These are phyloP conservation scores for Aspergillus fructus DNA, from an alignment of 2,329 filamentous ascomycete genomes.

Conservation along the genomic window DNA sequence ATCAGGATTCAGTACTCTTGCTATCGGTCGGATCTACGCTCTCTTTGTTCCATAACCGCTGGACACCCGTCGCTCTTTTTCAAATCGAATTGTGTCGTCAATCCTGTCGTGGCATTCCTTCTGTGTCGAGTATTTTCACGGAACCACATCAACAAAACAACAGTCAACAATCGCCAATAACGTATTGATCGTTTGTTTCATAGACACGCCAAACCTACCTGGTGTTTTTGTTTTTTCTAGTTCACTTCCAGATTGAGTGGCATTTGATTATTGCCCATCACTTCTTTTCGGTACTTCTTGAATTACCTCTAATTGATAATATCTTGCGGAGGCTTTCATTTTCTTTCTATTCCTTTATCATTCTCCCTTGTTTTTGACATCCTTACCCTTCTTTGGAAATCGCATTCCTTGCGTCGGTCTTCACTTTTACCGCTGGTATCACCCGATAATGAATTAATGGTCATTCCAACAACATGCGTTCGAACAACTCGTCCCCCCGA, in stretches of 20 bases:
- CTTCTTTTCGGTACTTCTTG: slow-evolving; percentile 9
- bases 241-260: slow-evolving; percentile 4
- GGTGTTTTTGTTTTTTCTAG: background rate
- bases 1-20: slow-evolving; percentile 15
- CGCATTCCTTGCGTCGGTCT: slow-evolving; percentile 9
- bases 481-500: slow-evolving; percentile 32
- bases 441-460: slow-evolving; percentile 33
- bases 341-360: slow-evolving; percentile 4
- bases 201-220: slow-evolving; percentile 1
- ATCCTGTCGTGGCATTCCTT: slow-evolving; percentile 27
- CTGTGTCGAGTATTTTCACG: slow-evolving; percentile 23
- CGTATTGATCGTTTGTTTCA: slow-evolving; percentile 12
- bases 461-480: slow-evolving; percentile 33
- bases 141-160: slow-evolving; percentile 23
- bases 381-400: slow-evolving; percentile 1
- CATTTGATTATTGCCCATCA: slow-evolving; percentile 11
- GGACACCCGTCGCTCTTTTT: slow-evolving; percentile 18
- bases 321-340: slow-evolving; percentile 6
- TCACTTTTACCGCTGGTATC: slow-evolving; percentile 12
- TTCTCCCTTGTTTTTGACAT: slow-evolving; percentile 6
- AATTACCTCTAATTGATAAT: slow-evolving; percentile 11
- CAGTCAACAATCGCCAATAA: slow-evolving; percentile 15
- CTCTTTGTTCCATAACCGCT: slow-evolving; percentile 19
- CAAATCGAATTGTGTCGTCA: slow-evolving; percentile 18
- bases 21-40: slow-evolving; percentile 22